Evolutionary conservation across 2,329 filamentous ascomycete genomes (phyloP).

Genomic region (Thielaviopsis populi): DNA sequence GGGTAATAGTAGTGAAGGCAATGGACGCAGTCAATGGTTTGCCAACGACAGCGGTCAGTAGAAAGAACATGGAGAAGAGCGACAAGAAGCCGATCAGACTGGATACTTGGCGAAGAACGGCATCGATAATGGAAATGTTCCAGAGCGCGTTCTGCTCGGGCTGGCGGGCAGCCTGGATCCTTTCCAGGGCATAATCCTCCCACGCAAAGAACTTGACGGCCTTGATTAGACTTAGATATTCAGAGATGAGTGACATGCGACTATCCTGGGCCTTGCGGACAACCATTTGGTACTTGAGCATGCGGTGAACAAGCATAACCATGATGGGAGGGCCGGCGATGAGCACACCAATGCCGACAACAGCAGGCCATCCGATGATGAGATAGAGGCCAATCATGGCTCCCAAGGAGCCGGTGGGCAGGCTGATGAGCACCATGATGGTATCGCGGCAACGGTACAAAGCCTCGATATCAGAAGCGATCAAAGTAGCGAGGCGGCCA

Average conservation of each 20-base stretch:
- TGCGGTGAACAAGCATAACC: slow-evolving; percentile 32
- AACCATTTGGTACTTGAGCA: slow-evolving; percentile 36
- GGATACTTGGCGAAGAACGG: slow-evolving; percentile 33
- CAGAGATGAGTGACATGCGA: slow-evolving; percentile 41
- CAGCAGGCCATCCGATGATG: slow-evolving; percentile 40
- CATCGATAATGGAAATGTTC: slow-evolving; percentile 35
- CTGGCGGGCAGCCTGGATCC: slow-evolving; percentile 34
- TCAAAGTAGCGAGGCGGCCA: slow-evolving; percentile 39
- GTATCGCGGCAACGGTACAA: slow-evolving; percentile 38
- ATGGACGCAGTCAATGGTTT: slow-evolving; percentile 38
- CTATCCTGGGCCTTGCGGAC: slow-evolving; percentile 41
- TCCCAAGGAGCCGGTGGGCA: slow-evolving; percentile 33
- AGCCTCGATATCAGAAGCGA: slow-evolving; percentile 44
- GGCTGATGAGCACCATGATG: slow-evolving; percentile 31
- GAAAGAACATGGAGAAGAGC: slow-evolving; percentile 38
- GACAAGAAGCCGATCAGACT: slow-evolving; percentile 38
- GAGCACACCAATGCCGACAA: slow-evolving; percentile 37
- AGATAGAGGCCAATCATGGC: slow-evolving; percentile 38
- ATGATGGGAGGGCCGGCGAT: slow-evolving; percentile 36
- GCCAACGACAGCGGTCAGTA: slow-evolving; percentile 34
- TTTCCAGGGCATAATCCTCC: slow-evolving; percentile 39
- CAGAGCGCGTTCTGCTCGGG: slow-evolving; percentile 41
- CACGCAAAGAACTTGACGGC: slow-evolving; percentile 48
- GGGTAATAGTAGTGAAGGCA: slow-evolving; percentile 41
- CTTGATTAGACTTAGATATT: slow-evolving; percentile 42